Percentiles rank a stretch among this genome's conserved stretches.
Evolutionary conservation across 352 stramenopile genomes (phyloP).

Genomic region (Phytophthora colocasiae): DNA sequence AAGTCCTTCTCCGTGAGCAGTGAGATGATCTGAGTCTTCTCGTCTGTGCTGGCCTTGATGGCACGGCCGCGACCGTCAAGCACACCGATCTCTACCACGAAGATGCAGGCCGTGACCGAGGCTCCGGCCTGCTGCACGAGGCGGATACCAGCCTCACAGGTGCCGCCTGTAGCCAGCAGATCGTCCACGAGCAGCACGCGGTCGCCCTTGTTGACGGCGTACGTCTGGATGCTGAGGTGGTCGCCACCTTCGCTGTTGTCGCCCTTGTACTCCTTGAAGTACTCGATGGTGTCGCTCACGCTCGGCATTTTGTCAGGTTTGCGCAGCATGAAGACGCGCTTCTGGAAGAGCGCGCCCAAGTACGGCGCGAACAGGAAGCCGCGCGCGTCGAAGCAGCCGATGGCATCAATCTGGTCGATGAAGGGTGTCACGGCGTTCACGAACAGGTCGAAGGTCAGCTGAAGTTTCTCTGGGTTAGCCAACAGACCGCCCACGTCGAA

Average conservation of each 20-base stretch:
- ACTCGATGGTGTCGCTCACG: slow-evolving; percentile 90
- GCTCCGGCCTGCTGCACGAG: slow-evolving; percentile 90
- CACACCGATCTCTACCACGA: slow-evolving; percentile 94
- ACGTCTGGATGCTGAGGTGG: slow-evolving; percentile 87
- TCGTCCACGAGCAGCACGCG: slow-evolving; percentile 98
- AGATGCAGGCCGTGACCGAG: slow-evolving; percentile 91
- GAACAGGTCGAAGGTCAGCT: slow-evolving; percentile 95
- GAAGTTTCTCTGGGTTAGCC: slow-evolving; percentile 88
- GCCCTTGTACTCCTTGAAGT: slow-evolving; percentile 94
- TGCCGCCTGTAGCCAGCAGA: slow-evolving; percentile 97
- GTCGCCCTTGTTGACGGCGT: slow-evolving; percentile 77
- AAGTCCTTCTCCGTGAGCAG: slow-evolving; percentile 80
- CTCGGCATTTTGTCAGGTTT: slow-evolving; percentile 98
- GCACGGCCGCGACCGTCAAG: slow-evolving; percentile 64
- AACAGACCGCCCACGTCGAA: slow-evolving; percentile 98
- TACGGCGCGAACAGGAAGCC: slow-evolving; percentile 98
- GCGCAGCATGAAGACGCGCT: slow-evolving; percentile 98
- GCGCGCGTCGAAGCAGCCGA: slow-evolving; percentile 95
- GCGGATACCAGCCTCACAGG: slow-evolving; percentile 88
- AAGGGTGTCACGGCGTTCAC: slow-evolving; percentile 68
- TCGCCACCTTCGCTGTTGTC: slow-evolving; percentile 87
- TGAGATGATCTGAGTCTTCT: slow-evolving; percentile 59
- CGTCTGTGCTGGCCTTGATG: slow-evolving; percentile 42
- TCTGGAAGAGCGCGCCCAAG: slow-evolving; percentile 94
- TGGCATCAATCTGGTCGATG: slow-evolving; percentile 69